Evolutionary conservation across 2,329 filamentous ascomycete species (phyloP), one percentile per base, ranked within the genome.

Genomic region (Aspergillus terreus): DNA sequence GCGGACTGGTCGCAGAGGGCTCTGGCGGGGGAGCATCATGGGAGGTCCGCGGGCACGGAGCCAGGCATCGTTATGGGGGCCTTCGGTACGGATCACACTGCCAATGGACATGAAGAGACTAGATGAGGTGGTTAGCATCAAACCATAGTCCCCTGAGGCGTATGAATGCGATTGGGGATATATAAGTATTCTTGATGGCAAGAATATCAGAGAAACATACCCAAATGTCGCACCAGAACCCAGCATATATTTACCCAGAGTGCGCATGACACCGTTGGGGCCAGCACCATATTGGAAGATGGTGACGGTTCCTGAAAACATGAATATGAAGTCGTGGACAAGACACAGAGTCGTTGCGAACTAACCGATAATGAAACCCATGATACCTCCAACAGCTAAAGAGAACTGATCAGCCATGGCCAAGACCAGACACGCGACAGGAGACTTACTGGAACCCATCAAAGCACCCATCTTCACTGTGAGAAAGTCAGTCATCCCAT

Each of bases 61-160:
- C 76, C 92, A 96, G 52, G 88, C 83, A 53, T 86, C 78, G 63
- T 88, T 85, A 35, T 87, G 85, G 41, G 90, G 89, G 58, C 89
- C 85, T 63, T 99, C 94, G 54, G 90, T 92, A 68, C 94, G 88
- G 66, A 99, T 96, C 42, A 95, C 92, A 63, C 90, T 96, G 62
- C 94, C 94, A 63, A 99, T 96, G 52, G 90, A 92, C 94, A 99
- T 99, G 81, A 99, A 99, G 77, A 97, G 96, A 49, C 82, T 85
- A 60, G 27, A 38, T 9, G 35, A 38, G 12, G 3, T 4, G n/a
- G 7, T 30, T 10, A 30, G 27, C 7, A 30, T 30, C 7, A 10
- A 30, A 1, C 27, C 27, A 30, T 30, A 30, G 7, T 30, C 6
- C 33, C 6, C 10, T 35, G 6, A 9, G 33, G 7, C 1, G 9